Conservation (phyloP, 2,329 filamentous ascomycete species). For the Apiospora malaysiana region DNA sequence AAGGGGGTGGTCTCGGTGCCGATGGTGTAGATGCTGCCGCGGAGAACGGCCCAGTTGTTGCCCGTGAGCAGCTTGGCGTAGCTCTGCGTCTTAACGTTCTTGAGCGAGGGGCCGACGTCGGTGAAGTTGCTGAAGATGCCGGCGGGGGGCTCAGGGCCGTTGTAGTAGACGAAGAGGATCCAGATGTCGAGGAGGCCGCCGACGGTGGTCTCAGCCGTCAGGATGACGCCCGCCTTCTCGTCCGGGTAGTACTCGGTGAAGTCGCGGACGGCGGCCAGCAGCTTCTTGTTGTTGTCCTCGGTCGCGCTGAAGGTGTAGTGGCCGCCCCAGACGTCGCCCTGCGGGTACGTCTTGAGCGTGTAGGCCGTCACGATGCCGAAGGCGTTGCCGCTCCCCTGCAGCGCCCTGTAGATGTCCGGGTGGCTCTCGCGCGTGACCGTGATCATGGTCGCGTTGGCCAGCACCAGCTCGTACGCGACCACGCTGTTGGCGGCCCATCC, state of each 20-base stretch:
- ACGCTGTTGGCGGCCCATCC: conserved; percentile 59
- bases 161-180: conserved; percentile 68
- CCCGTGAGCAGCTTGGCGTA: conserved; percentile 52
- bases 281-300: conserved; percentile 35
- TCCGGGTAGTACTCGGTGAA: conserved; percentile 65
- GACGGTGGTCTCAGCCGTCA: conserved; percentile 56
- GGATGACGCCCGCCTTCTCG: conserved; percentile 64
- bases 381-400: conserved; percentile 63
- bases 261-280: conserved; percentile 57
- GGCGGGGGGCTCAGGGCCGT: conserved; percentile 58
- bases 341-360: conserved; percentile 48
- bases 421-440: conserved; percentile 49
- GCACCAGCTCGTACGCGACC: conserved; percentile 56
- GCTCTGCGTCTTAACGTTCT: conserved; percentile 52
- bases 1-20: conserved; percentile 46
- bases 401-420: conserved; percentile 56
- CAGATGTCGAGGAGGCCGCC: conserved; percentile 56
- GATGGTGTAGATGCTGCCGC: conserved; percentile 44
- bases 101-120: conserved; percentile 47
- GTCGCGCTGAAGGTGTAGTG: conserved; percentile 45
- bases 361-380: conserved; percentile 58
- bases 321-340: conserved; percentile 51
- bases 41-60: conserved; percentile 48
- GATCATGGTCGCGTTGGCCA: conserved; percentile 54
- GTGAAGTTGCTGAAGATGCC: conserved; percentile 64